Base-by-base conservation (phyloP, 1,284 basidiomycete genomes). In the Trichosporon coremiiforme region DNA sequence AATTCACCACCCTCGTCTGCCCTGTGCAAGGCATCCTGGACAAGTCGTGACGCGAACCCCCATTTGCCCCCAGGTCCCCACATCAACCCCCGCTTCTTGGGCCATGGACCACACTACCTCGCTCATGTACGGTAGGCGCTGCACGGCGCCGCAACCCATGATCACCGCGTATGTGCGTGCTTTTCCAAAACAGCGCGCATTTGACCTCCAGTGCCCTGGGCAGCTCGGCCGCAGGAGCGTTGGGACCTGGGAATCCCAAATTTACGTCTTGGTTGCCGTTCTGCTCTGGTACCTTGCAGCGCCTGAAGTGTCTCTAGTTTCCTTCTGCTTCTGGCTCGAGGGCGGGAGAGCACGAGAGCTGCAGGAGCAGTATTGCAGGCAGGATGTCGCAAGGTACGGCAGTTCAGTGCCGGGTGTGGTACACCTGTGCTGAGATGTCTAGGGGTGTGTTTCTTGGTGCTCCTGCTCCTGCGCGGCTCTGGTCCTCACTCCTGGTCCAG, bases 281-380 rank as follows among this genome's bases (percentile, higher is more conserved):
- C 50, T 53, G 50, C 50, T 53, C 50, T 53, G 50, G 50, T n/a
- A 45, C 41, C 41, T 45, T 45, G 41, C 41, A 45, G 41, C 41
- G 20, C 50, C 7, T 12, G 50, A 53, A 25, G 50, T 7, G 50
- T 10, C 20, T 53, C 50, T 53, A 17, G 45, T 17, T 17, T 20
- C 20, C 45, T 20, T 20, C 45, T 17, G 17, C 45, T 20, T 20
- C 45, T n/a, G 45, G 45, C 6, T 5, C 4, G 15, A n/a, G 10
- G 7, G 17, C 13, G 38, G 15, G 17, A 4, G 17, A 45, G 41
- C 4, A 41, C 12, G 38, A 41, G 38, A 8, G 17, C 41, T 45
- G 17, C 17, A 17, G 41, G 41, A 38, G 36, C 36, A 38, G 36
- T 7, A 38, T 38, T 10, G 36, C 36, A 36, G 36, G 9, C 33